phyloP scores from a whole-genome alignment of 2,329 filamentous ascomycete species.

The Aspergillus eucalypticola region DNA sequence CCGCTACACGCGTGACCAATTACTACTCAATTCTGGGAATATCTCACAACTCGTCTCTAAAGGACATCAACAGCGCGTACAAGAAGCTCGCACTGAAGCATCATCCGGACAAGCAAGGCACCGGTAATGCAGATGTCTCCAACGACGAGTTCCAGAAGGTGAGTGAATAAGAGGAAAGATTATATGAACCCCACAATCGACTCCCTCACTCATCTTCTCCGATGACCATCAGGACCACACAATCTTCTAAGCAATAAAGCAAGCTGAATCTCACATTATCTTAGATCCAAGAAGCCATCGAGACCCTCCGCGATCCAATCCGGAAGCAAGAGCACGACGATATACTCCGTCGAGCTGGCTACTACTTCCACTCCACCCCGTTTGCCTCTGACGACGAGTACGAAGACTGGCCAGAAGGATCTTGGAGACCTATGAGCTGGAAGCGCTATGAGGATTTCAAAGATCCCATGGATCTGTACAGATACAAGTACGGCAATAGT shows the following conservation, averaged over 20 bases:
- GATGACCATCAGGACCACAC: neutral
- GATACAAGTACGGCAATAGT: constrained; percentile 32
- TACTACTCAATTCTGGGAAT: constrained; percentile 33
- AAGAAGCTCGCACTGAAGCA: constrained; percentile 36
- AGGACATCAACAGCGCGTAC: constrained; percentile 38
- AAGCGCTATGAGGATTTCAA: neutral
- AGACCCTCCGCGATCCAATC: constrained; percentile 34
- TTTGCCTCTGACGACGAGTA: neutral
- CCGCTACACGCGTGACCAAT: neutral
- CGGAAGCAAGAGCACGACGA: constrained; percentile 27
- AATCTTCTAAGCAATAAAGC: neutral
- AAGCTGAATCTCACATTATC: neutral
- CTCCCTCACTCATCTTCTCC: neutral
- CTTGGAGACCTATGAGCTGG: neutral
- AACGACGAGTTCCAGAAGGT: constrained; percentile 28
- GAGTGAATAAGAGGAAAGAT: neutral
- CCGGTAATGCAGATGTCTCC: constrained; percentile 11
- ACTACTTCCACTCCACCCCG: neutral
- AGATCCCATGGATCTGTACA: constrained; percentile 22
- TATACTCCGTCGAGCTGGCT: constrained; percentile 9
- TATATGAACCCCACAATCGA: neutral
- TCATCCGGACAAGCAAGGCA: constrained; percentile 36
- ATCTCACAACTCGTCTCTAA: constrained; percentile 23
- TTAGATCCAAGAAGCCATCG: constrained; percentile 36
- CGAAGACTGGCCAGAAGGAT: neutral